A percentile compares a stretch with the other conserved stretches of the same genome.
phyloP scores from a whole-genome alignment of 228 moss, liverwort and hornwort species.

The Sphagnum fallax region DNA sequence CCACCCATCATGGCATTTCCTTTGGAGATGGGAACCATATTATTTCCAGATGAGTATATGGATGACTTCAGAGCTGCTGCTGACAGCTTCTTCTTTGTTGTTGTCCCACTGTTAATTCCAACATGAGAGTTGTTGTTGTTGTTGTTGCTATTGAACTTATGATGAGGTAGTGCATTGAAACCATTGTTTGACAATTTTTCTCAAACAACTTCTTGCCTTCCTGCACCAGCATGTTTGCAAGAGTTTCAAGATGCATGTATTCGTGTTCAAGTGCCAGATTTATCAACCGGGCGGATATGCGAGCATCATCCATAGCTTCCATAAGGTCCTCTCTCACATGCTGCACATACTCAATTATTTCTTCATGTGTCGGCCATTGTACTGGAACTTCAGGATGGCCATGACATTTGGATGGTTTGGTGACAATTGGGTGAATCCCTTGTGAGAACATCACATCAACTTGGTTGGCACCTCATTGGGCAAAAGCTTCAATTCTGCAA shows the following conservation, averaged over 20 bases:
- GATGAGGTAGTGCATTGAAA: background rate
- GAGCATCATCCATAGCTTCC: slow-evolving; percentile 2
- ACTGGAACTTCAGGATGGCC: slow-evolving; percentile 23
- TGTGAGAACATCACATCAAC: slow-evolving; percentile 27
- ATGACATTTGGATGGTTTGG: slow-evolving; percentile 29
- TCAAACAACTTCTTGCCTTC: slow-evolving; percentile 29
- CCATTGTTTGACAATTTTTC: background rate
- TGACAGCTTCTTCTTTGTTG: no score
- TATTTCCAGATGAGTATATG: no score
- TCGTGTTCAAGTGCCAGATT: slow-evolving; percentile 28
- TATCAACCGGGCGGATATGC: slow-evolving; percentile 7
- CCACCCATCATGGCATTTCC: no score
- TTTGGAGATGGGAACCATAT: no score
- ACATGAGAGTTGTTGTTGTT: no score
- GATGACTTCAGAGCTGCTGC: no score
- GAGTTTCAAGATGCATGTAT: slow-evolving; percentile 38
- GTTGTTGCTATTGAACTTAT: no score
- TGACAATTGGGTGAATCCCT: slow-evolving; percentile 27
- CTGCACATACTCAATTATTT: slow-evolving; percentile 19
- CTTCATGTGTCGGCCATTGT: slow-evolving; percentile 18
- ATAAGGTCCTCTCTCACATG: slow-evolving; percentile 11
- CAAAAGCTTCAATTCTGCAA: slow-evolving; percentile 24
- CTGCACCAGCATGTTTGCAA: slow-evolving; percentile 36
- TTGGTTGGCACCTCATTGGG: slow-evolving; percentile 13
- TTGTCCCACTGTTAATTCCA: no score